Conservation (phyloP, 495 filamentous ascomycete species). For the Aspergillus ellipticus region DNA sequence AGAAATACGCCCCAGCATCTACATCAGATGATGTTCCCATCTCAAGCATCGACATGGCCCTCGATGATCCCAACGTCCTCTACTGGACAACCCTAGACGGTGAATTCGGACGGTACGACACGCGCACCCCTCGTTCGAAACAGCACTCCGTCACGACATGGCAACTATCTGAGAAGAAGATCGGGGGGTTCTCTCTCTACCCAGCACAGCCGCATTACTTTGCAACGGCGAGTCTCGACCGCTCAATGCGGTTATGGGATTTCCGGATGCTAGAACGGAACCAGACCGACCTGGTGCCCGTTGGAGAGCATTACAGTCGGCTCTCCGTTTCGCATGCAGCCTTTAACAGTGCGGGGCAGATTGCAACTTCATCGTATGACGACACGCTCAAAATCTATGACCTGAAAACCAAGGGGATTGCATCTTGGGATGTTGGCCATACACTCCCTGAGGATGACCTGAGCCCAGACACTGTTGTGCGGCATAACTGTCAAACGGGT, state of each 20-base stretch:
- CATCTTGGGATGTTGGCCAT: conserved; percentile 59
- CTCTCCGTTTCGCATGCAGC: conserved; percentile 88
- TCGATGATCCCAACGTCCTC: conserved; percentile 65
- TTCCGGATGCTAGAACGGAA: conserved; percentile 63
- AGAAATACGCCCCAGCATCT: conserved; percentile 72
- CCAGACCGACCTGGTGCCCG: conserved; percentile 31
- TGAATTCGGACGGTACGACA: conserved; percentile 72
- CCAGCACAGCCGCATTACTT: conserved; percentile 73
- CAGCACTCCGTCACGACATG: conserved; percentile 54
- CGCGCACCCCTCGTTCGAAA: conserved; percentile 52
- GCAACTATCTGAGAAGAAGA: conserved; percentile 87
- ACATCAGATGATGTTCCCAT: conserved; percentile 69
- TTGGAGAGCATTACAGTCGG: conserved; percentile 77
- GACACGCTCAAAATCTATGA: conserved; percentile 91
- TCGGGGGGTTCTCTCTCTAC: conserved; percentile 85
- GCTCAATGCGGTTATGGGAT: conserved; percentile 90
- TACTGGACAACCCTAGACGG: conserved; percentile 88
- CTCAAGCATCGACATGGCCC: conserved; percentile 74
- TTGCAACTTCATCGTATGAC: conserved; percentile 92
- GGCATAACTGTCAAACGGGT: conserved; percentile 95
- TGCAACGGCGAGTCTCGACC: conserved; percentile 89
- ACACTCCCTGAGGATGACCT: conserved; percentile 58
- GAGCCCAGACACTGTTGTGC: conserved; percentile 63
- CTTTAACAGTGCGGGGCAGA: conserved; percentile 74
- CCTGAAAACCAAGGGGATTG: conserved; percentile 56